Percentiles rank a stretch among this genome's conserved stretches.
These are phyloP conservation scores for Samsoniella hepiali DNA, from an alignment of 2,329 filamentous ascomycete genomes.

Conservation along the genomic window DNA sequence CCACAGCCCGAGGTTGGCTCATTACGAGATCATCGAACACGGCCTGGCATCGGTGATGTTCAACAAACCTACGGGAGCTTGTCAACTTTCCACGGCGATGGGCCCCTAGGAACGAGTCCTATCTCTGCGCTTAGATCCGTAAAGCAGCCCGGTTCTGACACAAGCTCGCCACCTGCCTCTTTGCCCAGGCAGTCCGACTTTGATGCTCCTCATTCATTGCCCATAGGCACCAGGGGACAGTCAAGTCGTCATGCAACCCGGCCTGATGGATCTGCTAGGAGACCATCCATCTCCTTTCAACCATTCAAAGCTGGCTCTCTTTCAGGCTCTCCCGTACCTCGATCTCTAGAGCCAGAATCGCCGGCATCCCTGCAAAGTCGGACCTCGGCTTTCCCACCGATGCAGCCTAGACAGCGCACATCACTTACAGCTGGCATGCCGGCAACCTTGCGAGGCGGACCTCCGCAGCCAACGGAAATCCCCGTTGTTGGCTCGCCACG, in stretches of 20 bases:
- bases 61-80: slow-evolving; percentile 85
- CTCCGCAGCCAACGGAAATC: slow-evolving; percentile 59
- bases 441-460: slow-evolving; percentile 65
- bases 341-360: slow-evolving; percentile 47
- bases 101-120: slow-evolving; percentile 74
- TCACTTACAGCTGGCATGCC: slow-evolving; percentile 75
- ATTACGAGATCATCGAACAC: slow-evolving; percentile 62
- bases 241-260: slow-evolving; percentile 37
- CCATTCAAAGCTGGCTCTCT: slow-evolving; percentile 95
- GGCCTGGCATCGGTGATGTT: slow-evolving; percentile 51
- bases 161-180: slow-evolving; percentile 56
- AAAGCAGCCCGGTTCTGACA: slow-evolving; percentile 57
- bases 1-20: slow-evolving; percentile 63
- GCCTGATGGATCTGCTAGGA: slow-evolving; percentile 55
- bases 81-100: slow-evolving; percentile 84
- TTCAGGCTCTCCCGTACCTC: slow-evolving; percentile 74
- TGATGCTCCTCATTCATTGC: slow-evolving; percentile 50
- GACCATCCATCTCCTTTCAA: slow-evolving; percentile 85
- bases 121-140: slow-evolving; percentile 77
- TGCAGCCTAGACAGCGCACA: slow-evolving; percentile 62
- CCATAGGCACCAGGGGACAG: slow-evolving; percentile 40
- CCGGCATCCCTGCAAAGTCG: slow-evolving; percentile 54
- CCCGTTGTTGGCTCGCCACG: slow-evolving; percentile 75
- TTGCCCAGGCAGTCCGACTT: slow-evolving; percentile 44
- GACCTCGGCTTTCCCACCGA: slow-evolving; percentile 44